Percentiles rank a stretch among this genome's conserved stretches.
These are phyloP conservation scores for Heliamphora pulchella DNA, from an alignment of 179 eudicot species.

Conservation along the genomic window DNA sequence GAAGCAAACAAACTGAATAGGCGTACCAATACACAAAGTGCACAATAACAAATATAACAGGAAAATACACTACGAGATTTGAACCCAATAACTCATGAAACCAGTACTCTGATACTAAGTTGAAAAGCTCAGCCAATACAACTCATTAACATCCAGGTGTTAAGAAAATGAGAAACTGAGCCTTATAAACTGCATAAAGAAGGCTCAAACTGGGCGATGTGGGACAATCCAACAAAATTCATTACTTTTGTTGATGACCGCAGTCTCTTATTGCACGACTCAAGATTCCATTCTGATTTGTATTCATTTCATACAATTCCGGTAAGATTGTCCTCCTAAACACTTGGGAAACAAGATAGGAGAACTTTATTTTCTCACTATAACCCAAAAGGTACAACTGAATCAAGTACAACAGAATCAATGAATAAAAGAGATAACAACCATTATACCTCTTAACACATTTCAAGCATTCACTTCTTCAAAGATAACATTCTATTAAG, in stretches of 20 bases:
- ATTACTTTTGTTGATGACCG: neutral
- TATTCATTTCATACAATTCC: neutral
- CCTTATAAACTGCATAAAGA: no score
- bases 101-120: no score
- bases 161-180: no score
- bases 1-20: no score
- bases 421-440: neutral
- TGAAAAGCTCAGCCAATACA: no score
- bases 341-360: neutral
- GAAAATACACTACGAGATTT: no score
- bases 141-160: no score
- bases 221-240: neutral
- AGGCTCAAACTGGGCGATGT: no score
- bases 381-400: neutral
- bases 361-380: neutral
- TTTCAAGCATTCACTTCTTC: neutral
- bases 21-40: no score
- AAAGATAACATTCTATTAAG: neutral
- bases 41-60: no score
- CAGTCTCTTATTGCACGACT: neutral
- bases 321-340: neutral
- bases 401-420: neutral
- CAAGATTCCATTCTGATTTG: neutral
- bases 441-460: neutral
- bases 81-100: no score